Base-by-base conservation (phyloP, 176 grass and related monocot species). In the Avena eriantha region DNA sequence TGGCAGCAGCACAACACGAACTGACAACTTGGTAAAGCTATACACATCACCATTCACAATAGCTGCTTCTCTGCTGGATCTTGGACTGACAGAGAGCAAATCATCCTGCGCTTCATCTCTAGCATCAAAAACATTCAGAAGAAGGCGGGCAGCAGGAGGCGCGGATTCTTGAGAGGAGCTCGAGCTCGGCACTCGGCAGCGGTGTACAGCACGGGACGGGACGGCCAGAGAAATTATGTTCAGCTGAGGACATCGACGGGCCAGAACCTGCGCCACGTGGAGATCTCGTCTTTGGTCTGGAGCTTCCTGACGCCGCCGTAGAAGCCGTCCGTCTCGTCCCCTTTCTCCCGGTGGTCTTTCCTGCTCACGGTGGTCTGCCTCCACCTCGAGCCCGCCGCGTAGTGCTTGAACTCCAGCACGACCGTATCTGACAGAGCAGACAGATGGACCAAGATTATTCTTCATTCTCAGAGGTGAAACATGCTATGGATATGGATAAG, bases 301-400 rank as follows among this genome's bases (percentile, higher is more conserved):
- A 95, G 85, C 89, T 90, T 98, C 85, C 91, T 85, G 79, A 98
- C 92, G 79, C 93, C 95, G 0, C 95, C 93, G 66, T 95, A 98
- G 89, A 98, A 98, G 3, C 95, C 95, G 10, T 92, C 87, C 1
- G 87, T 87, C 65, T 92, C 93, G 43, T 92, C 84, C n/a, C 95
- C 93, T 26, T 87, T 93, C 87, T 98, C 93, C 68, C 77, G 33
- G 73, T 93, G 95, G 68, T 88, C 89, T 35, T 95, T 98, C 76
- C 93, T 80, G 75, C 80, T 92, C 72, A 98, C 71, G 3, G 73
- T 84, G 15, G 80, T 86, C 83, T 85, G 86, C 90, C 95, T 89
- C 95, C 95, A 98, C 26, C 87, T 79, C 16, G 95, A 95, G 10
- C 91, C 89, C 0, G 85, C 79, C 7, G 93, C 82, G 61, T 98